Base-by-base conservation (phyloP, 768 basidiomycete species). In the Astraeus odoratus region DNA sequence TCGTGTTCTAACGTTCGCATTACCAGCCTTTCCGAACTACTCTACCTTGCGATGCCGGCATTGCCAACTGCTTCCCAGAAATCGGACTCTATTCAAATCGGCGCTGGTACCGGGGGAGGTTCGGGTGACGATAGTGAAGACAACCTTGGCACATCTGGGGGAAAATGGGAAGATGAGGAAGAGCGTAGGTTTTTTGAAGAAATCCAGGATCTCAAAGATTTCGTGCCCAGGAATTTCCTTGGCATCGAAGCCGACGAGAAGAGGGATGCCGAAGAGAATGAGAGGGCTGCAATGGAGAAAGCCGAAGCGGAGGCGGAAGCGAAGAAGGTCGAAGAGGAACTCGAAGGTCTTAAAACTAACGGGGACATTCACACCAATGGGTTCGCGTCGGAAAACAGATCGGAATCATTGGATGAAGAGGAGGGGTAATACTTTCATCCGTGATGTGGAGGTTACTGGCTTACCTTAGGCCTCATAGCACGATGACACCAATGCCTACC, bases 111-210 rank as follows among this genome's bases (percentile, higher is more conserved):
- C 4, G 66, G 65, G 59, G 78, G 43, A 63, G 56, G 65, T 18
- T 56, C 58, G 9, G 69, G 71, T 5, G 80, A 76, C 19, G 80
- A 81, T 9, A 69, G 73, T 1, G 85, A 91, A 7, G 80, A 86
- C 36, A 44, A 44, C 3, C 57, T 68, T 20, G 52, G 70, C 8
- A 62, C 63, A 4, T 67, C 74, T 3, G 83, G 86, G 5, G 86
- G 92, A 3, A 93, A 97, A 63, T 99, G 96, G 96, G 91, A 91
- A 63, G 96, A 98, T 54, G 96, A 98, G 53, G 95, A 99, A 67
- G 95, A 97, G 61, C 74, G 86, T 19, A 72, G 83, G 47, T 98
- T 95, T 65, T 98, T 85, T 54, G 95, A 97, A 58, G 93, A 97
- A 49, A 70, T 96, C 34, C 78, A 87, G 48, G 96, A 98, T 63